Evolutionary conservation across 495 filamentous ascomycete genomes (phyloP).

Genomic region (Penicillium steckii): DNA sequence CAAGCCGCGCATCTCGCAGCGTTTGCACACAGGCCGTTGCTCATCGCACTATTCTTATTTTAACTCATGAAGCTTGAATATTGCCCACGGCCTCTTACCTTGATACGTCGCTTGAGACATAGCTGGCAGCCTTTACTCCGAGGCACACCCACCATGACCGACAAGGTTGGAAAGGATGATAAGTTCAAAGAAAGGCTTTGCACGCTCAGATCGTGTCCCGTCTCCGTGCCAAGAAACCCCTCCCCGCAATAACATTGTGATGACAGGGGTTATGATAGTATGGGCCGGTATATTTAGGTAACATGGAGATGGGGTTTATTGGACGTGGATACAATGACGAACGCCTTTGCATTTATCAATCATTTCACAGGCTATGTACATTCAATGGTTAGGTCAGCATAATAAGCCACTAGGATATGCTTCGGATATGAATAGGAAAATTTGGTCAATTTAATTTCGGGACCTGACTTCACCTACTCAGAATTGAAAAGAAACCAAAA

Average conservation of each 20-base stretch:
- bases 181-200: neutral
- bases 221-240: neutral
- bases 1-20: conserved; percentile 25
- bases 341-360: too few species aligned
- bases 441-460: too few species aligned
- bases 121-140: conserved; percentile 35
- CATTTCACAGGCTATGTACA: too few species aligned
- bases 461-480: too few species aligned
- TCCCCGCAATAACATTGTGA: neutral
- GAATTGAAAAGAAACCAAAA: too few species aligned
- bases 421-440: too few species aligned
- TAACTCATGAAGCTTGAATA: neutral
- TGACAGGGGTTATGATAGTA: too few species aligned
- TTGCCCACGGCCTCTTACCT: conserved; percentile 13
- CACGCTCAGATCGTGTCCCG: neutral
- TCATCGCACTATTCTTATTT: conserved; percentile 27
- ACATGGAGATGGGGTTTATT: too few species aligned
- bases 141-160: conserved; percentile 42
- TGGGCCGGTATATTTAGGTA: too few species aligned
- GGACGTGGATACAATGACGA: too few species aligned
- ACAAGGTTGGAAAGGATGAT: neutral
- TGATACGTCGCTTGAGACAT: conserved; percentile 33
- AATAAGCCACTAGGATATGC: too few species aligned
- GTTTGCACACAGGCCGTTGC: conserved; percentile 20
- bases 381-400: too few species aligned